Percentiles rank a stretch among this genome's conserved stretches.
Conservation (phyloP, 2,329 filamentous ascomycete genomes). For the Colletotrichum kahawae region DNA sequence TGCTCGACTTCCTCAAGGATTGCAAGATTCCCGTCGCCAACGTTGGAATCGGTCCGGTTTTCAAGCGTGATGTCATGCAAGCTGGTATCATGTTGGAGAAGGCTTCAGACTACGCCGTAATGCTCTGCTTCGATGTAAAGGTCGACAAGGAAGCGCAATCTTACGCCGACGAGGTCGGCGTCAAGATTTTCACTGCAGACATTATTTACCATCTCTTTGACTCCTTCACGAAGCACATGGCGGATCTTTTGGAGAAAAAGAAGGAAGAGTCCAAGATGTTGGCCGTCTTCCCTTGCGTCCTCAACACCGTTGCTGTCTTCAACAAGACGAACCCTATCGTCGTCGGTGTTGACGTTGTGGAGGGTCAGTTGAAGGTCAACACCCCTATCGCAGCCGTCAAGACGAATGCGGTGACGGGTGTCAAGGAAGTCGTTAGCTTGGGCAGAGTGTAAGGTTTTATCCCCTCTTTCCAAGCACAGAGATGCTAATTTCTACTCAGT, state of each 20-base stretch:
- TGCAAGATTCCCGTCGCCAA: conserved; percentile 98
- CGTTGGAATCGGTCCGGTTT: conserved; percentile 96
- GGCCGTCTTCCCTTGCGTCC: conserved; percentile 95
- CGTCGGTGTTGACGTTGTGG: conserved; percentile 92
- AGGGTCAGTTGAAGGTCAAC: conserved; percentile 83
- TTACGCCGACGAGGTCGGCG: conserved; percentile 91
- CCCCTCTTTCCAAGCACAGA: neutral
- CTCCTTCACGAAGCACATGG: conserved; percentile 94
- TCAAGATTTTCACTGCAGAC: conserved; percentile 98
- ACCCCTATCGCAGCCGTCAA: conserved; percentile 91
- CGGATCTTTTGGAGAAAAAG: conserved; percentile 82
- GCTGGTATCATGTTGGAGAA: conserved; percentile 97
- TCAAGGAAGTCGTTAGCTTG: conserved; percentile 82
- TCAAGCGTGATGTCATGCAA: conserved; percentile 97
- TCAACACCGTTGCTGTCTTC: conserved; percentile 90
- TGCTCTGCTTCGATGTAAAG: conserved; percentile 99
- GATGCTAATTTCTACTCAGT: conserved; percentile 51
- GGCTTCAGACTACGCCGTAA: conserved; percentile 92
- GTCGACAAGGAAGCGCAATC: conserved; percentile 93
- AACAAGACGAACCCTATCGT: conserved; percentile 98
- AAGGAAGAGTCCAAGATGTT: conserved; percentile 96
- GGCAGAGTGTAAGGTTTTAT: conserved; percentile 84
- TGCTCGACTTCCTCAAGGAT: conserved; percentile 93
- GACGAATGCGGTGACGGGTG: conserved; percentile 76
- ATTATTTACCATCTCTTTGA: conserved; percentile 99